Evolutionary conservation across 768 basidiomycete genomes (phyloP), one percentile per base, ranked within the genome.

Genomic region (Coprinopsis cinerea): DNA sequence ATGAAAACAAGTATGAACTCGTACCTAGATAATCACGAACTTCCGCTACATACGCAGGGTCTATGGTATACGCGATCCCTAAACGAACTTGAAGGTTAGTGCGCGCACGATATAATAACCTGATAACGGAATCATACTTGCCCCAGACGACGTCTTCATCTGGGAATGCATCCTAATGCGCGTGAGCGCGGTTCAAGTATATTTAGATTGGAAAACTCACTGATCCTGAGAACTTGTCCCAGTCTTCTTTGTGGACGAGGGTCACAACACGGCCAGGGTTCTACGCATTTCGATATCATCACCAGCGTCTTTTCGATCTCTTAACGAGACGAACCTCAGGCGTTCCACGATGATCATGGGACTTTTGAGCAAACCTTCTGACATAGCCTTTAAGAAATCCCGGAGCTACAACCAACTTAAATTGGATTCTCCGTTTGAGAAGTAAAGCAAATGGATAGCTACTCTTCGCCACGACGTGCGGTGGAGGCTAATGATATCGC

Each of bases 301-400:
- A 39, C 17, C 6, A 6, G 18, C 10, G 36, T 11, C 7, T 18
- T 39, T 6, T 17, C 11, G 10, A 7, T 20, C 10, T 11, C 17
- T 23, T 44, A 25, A 26, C 7, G 28, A 2, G 18, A 49, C 66
- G 46, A 32, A 88, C 85, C 71, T 92, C 85, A 2, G 83, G 88
- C 0, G 92, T 94, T 17, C 93, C 93, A 10, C 93, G 77, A 65
- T 97, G 93, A 61, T 97, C 93, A 62, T 92, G 88, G 49, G 91
- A 94, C 61, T 81, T 79, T 66, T 95, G 92, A 0, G 92, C 90
- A 59, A 96, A 96, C 23, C 93, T 73, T 1, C 92, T 79, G 0
- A 94, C 88, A 53, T 92, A 92, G 27, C 89, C 89, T 67, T 92
- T 95, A 56, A 96, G 70, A 59, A 85, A 96, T 9, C 93, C 93